Conservation (phyloP, 805 yeast genomes). For the Zygosaccharomyces gambellarensis region DNA sequence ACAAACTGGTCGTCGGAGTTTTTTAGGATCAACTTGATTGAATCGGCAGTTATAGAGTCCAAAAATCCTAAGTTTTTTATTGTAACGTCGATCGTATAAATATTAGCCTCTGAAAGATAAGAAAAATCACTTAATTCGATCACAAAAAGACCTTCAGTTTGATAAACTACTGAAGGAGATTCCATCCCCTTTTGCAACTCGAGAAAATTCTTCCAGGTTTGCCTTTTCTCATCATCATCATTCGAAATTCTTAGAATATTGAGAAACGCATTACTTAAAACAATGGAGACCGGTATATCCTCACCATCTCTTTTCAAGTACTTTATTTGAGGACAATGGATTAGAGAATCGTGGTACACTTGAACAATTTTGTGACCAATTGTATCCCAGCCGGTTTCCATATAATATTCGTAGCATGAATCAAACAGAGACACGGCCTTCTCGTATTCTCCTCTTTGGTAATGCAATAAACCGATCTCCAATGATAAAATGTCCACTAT, state of each 20-base stretch:
- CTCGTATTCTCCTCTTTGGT: constrained; percentile 50
- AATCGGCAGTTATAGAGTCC: constrained; percentile 14
- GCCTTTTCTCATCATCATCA: constrained; percentile 14
- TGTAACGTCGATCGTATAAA: constrained; percentile 17
- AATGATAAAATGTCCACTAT: constrained; percentile 69
- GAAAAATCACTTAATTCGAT: constrained; percentile 10
- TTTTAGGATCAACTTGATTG: constrained; percentile 20
- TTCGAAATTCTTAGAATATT: constrained; percentile 24
- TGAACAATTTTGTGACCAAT: constrained; percentile 64
- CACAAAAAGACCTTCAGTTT: constrained; percentile 23
- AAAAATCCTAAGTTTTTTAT: constrained; percentile 20
- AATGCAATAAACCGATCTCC: constrained; percentile 71
- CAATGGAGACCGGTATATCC: constrained; percentile 22
- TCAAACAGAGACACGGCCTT: constrained; percentile 60
- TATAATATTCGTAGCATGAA: constrained; percentile 64
- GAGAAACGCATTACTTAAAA: constrained; percentile 31
- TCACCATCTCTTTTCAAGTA: constrained; percentile 26
- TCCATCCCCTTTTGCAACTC: constrained; percentile 13
- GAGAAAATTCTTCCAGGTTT: constrained; percentile 30
- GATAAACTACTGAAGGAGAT: constrained; percentile 20
- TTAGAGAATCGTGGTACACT: constrained; percentile 65
- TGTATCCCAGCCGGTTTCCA: constrained; percentile 65
- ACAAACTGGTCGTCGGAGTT: constrained; percentile 15
- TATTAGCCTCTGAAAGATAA: constrained; percentile 15
- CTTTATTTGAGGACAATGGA: constrained; percentile 20